A percentile compares a stretch with the other conserved stretches of the same genome.
These are phyloP conservation scores for Acaromyces ingoldii DNA, from an alignment of 1,284 basidiomycete species.

Conservation along the genomic window DNA sequence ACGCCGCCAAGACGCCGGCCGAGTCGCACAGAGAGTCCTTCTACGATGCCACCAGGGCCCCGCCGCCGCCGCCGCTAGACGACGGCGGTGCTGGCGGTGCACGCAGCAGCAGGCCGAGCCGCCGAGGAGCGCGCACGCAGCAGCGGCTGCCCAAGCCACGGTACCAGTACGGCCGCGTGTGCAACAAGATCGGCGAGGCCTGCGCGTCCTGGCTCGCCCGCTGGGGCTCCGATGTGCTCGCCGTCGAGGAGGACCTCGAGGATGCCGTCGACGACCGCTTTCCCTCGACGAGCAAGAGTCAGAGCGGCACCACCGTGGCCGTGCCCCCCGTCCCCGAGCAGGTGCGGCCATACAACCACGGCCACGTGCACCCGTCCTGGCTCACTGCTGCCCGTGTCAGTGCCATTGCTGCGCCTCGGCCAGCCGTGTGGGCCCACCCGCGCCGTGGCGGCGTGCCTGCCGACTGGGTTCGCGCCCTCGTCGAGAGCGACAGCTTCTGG, in stretches of 20 bases:
- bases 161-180: constrained; percentile 61
- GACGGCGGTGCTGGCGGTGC: too few relatives aligned
- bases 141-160: constrained; percentile 4
- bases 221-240: constrained; percentile 76
- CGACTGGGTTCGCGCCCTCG: constrained; percentile 67
- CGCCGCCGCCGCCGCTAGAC: too few relatives aligned
- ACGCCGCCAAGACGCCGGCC: neutral
- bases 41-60: too few relatives aligned
- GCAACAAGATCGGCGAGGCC: constrained; percentile 84
- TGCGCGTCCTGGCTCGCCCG: constrained; percentile 79
- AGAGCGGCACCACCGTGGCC: too few relatives aligned
- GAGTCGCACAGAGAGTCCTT: neutral
- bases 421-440: constrained; percentile 56
- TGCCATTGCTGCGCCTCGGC: constrained; percentile 50
- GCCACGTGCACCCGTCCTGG: too few relatives aligned
- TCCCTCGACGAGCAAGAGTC: too few relatives aligned
- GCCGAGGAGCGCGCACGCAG: too few relatives aligned
- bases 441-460: constrained; percentile 63
- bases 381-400: too few relatives aligned
- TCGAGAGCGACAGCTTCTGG: constrained; percentile 76
- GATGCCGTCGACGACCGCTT: constrained; percentile 6
- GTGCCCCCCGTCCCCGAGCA: too few relatives aligned
- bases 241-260: constrained; percentile 61
- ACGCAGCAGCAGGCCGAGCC: too few relatives aligned
- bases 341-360: too few relatives aligned